Evolutionary conservation across 2,329 filamentous ascomycete genomes (phyloP), one percentile per base, ranked within the genome.

Genomic region (Rutstroemia sydowiana): DNA sequence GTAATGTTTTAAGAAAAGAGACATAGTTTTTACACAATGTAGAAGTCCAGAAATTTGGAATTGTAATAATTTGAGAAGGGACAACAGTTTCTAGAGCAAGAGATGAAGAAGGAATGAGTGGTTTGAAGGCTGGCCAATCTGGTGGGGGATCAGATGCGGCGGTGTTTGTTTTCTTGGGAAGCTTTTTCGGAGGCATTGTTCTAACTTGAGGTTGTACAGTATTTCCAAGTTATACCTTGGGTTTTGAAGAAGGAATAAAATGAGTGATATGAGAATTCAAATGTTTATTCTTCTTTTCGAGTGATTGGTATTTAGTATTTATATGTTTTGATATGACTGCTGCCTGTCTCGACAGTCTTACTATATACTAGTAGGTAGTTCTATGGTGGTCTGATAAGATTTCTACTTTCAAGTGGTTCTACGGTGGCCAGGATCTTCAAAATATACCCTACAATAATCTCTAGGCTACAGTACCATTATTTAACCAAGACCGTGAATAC

Each of bases 21-120:
- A 82, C 75, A 63, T 85, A 87, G 40, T 68, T 76, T 61, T 77
- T 82, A 72, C 82, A 86, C 8, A 87, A 71, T 2, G 72, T 75
- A 1, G 74, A 68, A 0, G 82, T 79, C 69, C 81, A 82, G 61
- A 87, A 75, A 51, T 79, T 78, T 3, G 74, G 74, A 52, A 87
- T 77, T 1, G 81, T 75, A 45, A 86, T 68, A 47, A 87, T 84
- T 62, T 87, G 83, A 41, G 74, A 71, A 8, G 71, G 66, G n/a
- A 83, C 43, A 14, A 36, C 71, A 68, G 21, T 75, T 57, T 42
- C 80, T 75, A 36, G 81, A 63, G 30, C 83, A 68, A 32, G 82
- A 79, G 52, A 71, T 69, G 52, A 85, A 7, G 74, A 58, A 40
- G 81, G 75, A 28, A 81, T 65, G 26, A 83, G 69, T 16, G 82